phyloP scores from a whole-genome alignment of 768 basidiomycete genomes.

The Trametes cingulata region DNA sequence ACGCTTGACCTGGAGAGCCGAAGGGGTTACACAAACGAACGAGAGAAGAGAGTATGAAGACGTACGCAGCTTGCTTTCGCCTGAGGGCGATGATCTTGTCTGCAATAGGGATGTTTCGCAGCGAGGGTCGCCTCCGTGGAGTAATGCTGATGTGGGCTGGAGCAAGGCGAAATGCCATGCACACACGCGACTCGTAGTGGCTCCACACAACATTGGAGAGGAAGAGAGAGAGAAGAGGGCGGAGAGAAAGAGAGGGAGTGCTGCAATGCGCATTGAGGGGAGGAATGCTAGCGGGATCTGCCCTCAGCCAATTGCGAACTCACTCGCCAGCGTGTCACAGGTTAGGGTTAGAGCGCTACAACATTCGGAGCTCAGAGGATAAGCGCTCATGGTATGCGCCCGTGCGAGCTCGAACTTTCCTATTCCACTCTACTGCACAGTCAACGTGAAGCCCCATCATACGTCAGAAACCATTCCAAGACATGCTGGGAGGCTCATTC shows the following conservation, averaged over 20 bases:
- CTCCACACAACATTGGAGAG: conserved; percentile 1
- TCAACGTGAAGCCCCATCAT: too few relatives aligned
- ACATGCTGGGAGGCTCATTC: too few relatives aligned
- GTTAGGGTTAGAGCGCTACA: too few relatives aligned
- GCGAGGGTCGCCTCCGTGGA: too few relatives aligned
- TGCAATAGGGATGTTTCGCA: conserved; percentile 40
- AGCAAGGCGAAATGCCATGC: conserved; percentile 22
- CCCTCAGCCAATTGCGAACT: conserved; percentile 20
- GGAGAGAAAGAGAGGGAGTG: conserved; percentile 19
- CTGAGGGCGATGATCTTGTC: conserved; percentile 69
- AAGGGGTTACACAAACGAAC: neutral
- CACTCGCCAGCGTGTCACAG: conserved; percentile 19
- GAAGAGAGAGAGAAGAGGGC: conserved; percentile 5
- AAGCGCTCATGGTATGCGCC: too few relatives aligned
- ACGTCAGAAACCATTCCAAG: too few relatives aligned
- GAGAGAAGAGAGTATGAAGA: conserved; percentile 19
- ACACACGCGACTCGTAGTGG: conserved; percentile 3
- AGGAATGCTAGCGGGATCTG: conserved; percentile 23
- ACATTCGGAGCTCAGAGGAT: conserved; percentile 21
- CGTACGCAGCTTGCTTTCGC: conserved; percentile 61
- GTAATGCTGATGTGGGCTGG: too few relatives aligned
- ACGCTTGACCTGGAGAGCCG: conserved; percentile 42
- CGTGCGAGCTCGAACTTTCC: too few relatives aligned
- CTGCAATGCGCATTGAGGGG: conserved; percentile 26
- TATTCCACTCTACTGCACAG: too few relatives aligned